These are phyloP conservation scores for Microsporum ferrugineum DNA, from an alignment of 2,329 filamentous ascomycete genomes.

Conservation along the genomic window DNA sequence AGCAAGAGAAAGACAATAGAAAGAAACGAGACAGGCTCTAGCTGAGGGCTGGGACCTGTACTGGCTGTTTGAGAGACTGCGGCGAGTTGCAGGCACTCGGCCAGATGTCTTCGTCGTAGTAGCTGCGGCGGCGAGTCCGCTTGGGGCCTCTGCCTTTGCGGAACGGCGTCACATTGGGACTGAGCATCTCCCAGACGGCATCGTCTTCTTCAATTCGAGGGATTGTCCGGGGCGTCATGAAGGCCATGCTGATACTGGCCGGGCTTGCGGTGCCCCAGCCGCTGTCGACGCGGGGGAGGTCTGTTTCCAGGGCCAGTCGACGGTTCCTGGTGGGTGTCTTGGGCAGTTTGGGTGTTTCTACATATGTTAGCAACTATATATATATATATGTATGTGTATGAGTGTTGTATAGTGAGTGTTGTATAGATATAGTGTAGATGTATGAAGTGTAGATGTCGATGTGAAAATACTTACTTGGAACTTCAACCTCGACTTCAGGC, in stretches of 20 bases:
- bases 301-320: neutral
- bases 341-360: neutral
- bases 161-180: slow-evolving; percentile 12
- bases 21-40: neutral
- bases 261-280: neutral
- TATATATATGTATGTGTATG: neutral
- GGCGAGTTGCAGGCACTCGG: neutral
- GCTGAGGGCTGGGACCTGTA: neutral
- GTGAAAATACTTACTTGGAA: neutral
- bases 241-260: neutral
- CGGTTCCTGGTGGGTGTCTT: neutral
- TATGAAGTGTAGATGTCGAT: neutral
- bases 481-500: neutral
- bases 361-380: neutral
- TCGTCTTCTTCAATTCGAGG: neutral
- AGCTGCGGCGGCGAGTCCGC: slow-evolving; percentile 8
- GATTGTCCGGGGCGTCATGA: slow-evolving; percentile 1
- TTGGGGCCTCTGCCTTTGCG: slow-evolving; percentile 11
- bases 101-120: slow-evolving; percentile 12
- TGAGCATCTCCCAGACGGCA: slow-evolving; percentile 6
- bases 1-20: neutral
- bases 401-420: neutral
- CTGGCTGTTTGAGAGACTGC: neutral
- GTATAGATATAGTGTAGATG: neutral
- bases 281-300: neutral